These are phyloP conservation scores for Thuidium tamariscinum DNA, from an alignment of 225 moss, liverwort and hornwort species.

Conservation along the genomic window DNA sequence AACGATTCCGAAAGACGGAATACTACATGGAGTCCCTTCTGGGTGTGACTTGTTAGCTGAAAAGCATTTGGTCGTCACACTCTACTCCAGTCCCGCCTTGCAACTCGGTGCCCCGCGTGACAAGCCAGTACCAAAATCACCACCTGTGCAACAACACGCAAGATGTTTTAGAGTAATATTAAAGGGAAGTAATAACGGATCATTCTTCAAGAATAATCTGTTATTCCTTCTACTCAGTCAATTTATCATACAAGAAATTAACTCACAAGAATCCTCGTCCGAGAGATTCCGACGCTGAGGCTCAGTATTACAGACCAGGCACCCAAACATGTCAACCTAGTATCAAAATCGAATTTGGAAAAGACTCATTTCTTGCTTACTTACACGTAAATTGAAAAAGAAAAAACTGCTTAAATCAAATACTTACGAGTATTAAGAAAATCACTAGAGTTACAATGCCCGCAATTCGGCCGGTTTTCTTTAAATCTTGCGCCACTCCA, in stretches of 20 bases:
- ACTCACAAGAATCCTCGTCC: not conserved
- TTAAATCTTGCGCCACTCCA: conserved; percentile 33
- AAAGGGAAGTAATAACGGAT: not conserved
- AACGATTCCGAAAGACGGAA: not conserved
- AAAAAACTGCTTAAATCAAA: not conserved
- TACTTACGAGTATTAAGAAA: conserved; percentile 20
- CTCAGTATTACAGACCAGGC: not conserved
- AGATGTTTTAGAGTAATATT: not conserved
- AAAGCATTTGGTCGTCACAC: not conserved
- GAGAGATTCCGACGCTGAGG: not conserved
- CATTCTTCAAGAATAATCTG: not conserved
- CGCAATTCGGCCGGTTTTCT: conserved; percentile 13
- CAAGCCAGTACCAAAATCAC: conserved; percentile 17
- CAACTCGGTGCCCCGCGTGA: conserved; percentile 21
- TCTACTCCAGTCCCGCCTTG: conserved; percentile 9
- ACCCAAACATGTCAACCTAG: not conserved
- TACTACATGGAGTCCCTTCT: not conserved
- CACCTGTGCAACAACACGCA: not conserved
- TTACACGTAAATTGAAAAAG: not conserved
- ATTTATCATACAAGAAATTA: not conserved
- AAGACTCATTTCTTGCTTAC: not conserved
- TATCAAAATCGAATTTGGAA: not conserved
- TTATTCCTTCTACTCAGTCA: not conserved
- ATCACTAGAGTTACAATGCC: conserved; percentile 27
- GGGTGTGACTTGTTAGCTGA: not conserved